phyloP scores from a whole-genome alignment of 106 monocot genomes.

The Allium fistulosum region DNA sequence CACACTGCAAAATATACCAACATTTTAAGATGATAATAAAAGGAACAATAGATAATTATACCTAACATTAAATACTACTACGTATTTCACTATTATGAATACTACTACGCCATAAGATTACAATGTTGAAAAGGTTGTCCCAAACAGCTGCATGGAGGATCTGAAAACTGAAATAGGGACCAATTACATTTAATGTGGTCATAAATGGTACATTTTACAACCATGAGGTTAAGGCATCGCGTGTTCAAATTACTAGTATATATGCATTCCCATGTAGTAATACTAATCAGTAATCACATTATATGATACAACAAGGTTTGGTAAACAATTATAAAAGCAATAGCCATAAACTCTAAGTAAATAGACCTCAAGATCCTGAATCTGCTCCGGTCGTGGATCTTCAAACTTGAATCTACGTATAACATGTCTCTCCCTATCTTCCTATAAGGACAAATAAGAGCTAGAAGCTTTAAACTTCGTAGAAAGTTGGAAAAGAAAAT shows the following conservation, averaged over 20 bases:
- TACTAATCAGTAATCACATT: no score
- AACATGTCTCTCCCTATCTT: conserved; percentile 81
- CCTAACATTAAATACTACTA: neutral
- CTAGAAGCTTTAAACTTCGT: neutral
- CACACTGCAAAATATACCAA: conserved; percentile 39
- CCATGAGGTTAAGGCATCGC: no score
- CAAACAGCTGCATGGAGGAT: neutral
- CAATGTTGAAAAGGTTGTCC: neutral
- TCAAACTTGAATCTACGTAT: conserved; percentile 92
- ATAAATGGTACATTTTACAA: no score
- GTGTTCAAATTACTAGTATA: no score
- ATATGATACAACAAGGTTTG: no score
- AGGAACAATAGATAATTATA: neutral
- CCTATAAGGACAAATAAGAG: conserved; percentile 37
- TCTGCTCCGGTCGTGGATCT: conserved; percentile 88
- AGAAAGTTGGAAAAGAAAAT: neutral
- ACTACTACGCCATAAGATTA: no score
- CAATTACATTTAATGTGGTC: no score
- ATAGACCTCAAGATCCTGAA: conserved; percentile 93
- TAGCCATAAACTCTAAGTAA: neutral
- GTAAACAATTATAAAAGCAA: no score
- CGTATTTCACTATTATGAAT: no score
- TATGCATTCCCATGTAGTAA: no score
- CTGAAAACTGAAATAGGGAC: neutral
- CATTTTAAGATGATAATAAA: neutral